These are phyloP conservation scores for Crithidia mellificae DNA, from an alignment of 208 protist genomes.

Conservation along the genomic window DNA sequence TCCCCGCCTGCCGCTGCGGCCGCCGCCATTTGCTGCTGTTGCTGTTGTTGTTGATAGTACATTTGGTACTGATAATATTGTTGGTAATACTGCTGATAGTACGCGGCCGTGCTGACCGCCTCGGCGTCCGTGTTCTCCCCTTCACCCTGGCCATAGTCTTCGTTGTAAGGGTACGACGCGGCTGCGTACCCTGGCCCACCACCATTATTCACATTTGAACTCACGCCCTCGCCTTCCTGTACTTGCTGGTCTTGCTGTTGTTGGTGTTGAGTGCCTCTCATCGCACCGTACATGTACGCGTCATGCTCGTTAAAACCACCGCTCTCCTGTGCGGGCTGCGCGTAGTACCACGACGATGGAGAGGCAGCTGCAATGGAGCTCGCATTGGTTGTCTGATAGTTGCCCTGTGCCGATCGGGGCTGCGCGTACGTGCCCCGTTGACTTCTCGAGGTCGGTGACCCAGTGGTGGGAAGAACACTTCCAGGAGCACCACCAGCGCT, in stretches of 20 bases:
- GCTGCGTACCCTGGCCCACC: background rate
- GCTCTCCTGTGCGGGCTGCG: background rate
- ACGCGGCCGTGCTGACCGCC: slow-evolving; percentile 14
- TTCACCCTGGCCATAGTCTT: background rate
- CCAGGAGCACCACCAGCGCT: background rate
- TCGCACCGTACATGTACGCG: background rate
- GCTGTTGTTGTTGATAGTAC: slow-evolving; percentile 27
- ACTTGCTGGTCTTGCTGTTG: background rate
- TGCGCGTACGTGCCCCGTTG: background rate
- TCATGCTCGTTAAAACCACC: too few relatives aligned
- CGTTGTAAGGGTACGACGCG: background rate
- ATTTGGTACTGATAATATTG: slow-evolving; percentile 30
- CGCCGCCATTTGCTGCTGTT: slow-evolving; percentile 16
- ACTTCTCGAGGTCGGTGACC: background rate
- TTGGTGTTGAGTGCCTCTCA: background rate
- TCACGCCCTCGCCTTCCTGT: too few relatives aligned
- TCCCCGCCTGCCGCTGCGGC: background rate
- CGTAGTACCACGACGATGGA: background rate
- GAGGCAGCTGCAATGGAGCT: background rate
- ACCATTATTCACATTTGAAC: background rate
- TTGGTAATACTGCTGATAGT: slow-evolving; percentile 34
- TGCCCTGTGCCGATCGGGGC: background rate
- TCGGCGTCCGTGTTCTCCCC: background rate
- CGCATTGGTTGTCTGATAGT: background rate
- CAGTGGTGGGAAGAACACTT: background rate